Evolutionary conservation across 2,329 filamentous ascomycete genomes (phyloP), one percentile per base, ranked within the genome.

Genomic region (Didymella keratinophila): DNA sequence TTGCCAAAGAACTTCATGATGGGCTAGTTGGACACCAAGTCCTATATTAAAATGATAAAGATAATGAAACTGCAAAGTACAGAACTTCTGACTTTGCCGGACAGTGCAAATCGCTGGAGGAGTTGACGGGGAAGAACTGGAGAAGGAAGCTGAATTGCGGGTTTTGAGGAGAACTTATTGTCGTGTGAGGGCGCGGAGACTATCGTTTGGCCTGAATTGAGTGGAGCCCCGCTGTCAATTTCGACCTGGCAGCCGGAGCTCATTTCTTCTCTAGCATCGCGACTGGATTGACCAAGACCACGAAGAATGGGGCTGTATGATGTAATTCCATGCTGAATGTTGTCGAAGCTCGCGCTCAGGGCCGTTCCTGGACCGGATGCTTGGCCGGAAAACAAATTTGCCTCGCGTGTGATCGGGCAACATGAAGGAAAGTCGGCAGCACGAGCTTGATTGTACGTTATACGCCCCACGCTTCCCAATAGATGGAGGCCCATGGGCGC

Each of bases 1-100:
- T 64, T 69, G 39, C 58, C 37, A 42, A 71, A 70, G 43, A 73
- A 67, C 58, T 65, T 62, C 68, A 71, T 71, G 11, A 44, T 61
- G 59, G 20, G 39, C 34, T 37, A 47, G 47, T 44, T 21, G 51
- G 57, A 61, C 41, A 21, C 54, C 30, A 16, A 45, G 47, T 51
- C 42, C 27, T 47, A 18, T 49, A 50, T 56, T 48, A 49, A 57
- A 51, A 39, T 8, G 16, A 41, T 47, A 46, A 36, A 47, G n/a
- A 42, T 46, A 34, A 21, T 53, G 30, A 36, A 56, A 36, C 48
- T 57, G 37, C 41, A 18, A 45, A 37, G 44, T 54, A 49, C 48
- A 48, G 36, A 52, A 45, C 43, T 52, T 53, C 42, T 48, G 41
- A 28, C 20, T 34, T 25, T 52, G 43, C 52, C 58, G 57, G 34